Conservation (phyloP, 2,329 filamentous ascomycete species). For the Acrocalymma vagum region DNA sequence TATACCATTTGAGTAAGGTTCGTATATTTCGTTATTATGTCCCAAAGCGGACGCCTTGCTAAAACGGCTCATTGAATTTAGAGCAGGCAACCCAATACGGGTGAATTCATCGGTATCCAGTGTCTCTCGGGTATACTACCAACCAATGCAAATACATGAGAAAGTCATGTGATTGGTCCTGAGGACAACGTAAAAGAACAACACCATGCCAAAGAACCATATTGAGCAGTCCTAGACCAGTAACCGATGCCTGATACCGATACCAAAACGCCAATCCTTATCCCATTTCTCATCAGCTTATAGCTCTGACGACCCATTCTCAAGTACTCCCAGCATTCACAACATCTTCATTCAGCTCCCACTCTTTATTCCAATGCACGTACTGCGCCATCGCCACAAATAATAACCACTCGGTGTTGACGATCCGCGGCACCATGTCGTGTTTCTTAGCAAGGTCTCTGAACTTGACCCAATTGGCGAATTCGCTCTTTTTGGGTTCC, state of each 20-base stretch:
- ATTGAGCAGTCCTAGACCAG: too few species aligned
- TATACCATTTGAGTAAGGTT: too few species aligned
- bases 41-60: too few species aligned
- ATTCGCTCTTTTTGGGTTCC: slow-evolving; percentile 71
- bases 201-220: too few species aligned
- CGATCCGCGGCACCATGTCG: slow-evolving; percentile 81
- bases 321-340: slow-evolving; percentile 24
- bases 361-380: slow-evolving; percentile 55
- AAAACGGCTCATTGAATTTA: too few species aligned
- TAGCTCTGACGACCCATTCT: slow-evolving; percentile 16
- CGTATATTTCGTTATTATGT: too few species aligned
- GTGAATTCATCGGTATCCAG: too few species aligned
- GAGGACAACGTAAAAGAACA: too few species aligned
- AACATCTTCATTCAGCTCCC: slow-evolving; percentile 44
- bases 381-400: slow-evolving; percentile 90
- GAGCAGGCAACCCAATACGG: too few species aligned
- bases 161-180: too few species aligned
- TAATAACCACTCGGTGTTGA: slow-evolving; percentile 88
- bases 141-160: too few species aligned
- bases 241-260: slow-evolving; percentile 17
- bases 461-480: slow-evolving; percentile 81
- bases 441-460: slow-evolving; percentile 78
- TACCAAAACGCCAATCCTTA: slow-evolving; percentile 27
- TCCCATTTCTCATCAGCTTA: slow-evolving; percentile 13
- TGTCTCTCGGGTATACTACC: too few species aligned